Base-by-base conservation (phyloP, 1,284 basidiomycete species). In the Pisolithus thermaeus region DNA sequence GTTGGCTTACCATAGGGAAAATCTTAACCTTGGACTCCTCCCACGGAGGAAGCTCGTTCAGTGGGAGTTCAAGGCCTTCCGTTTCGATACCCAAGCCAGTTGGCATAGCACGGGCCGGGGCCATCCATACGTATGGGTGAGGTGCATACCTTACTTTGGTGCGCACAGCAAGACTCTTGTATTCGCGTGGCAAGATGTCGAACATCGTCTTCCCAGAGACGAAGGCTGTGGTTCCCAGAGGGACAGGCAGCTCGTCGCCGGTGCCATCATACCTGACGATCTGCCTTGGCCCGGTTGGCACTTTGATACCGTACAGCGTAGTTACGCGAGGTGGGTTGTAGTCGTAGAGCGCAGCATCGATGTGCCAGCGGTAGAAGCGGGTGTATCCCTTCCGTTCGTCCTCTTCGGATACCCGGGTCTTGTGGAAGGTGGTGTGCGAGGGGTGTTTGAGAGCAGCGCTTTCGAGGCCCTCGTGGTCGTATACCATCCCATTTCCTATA, bases 341-440 rank as follows among this genome's bases (percentile, higher is more conserved):
- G 56, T 90, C 84, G 68, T 96, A 97, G 25, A 96, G 71, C 0
- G 93, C 93, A 1, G 93, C 93, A 61, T 97, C 93, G 67, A 96
- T 95, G 70, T 96, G 92, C 91, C 92, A 93, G 50, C 91, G 78
- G 66, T 93, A 94, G 76, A 91, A 95, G 28, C 92, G 80, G 11
- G 92, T 95, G 41, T 76, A 69, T 25, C 90, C 90, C 49, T 79
- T 77, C 9, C 72, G 80, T 59, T 90, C 87, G 56, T 96, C 92
- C 59, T 87, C 88, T 2, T 79, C 75, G 3, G 84, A 83, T 27
- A 94, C 77, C n/a, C 71, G 72, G 32, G 85, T 85, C 72, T 90
- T 91, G 76, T 97, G 94, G 72, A 97, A 97, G 1, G 89, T 90
- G 39, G 76, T 84, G 70, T 97, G 93, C 47, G 83, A 85, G 1